A percentile compares a stretch with the other conserved stretches of the same genome.
Evolutionary conservation across 1,284 basidiomycete genomes (phyloP).

Genomic region (Neolentinus lepideus): DNA sequence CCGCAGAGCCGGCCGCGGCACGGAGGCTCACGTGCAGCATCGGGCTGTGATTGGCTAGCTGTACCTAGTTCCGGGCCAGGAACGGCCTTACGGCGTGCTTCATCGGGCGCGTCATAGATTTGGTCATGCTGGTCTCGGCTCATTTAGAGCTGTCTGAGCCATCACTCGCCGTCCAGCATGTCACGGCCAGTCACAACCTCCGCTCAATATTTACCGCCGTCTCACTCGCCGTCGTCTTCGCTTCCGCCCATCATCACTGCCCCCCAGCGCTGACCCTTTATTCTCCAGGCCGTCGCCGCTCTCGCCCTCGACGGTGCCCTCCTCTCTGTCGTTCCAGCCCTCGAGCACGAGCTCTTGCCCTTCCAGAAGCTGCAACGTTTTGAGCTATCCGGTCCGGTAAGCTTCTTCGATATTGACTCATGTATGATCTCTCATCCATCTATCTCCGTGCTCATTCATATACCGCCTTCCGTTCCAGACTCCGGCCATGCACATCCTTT

Average conservation of each 20-base stretch:
- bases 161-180: not conserved
- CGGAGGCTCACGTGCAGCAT: not conserved
- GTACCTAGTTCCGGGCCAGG: not conserved
- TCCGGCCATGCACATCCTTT: conserved; percentile 5
- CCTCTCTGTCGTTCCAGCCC: conserved; percentile 43
- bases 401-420: conserved; percentile 9
- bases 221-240: not conserved
- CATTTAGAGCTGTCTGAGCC: not conserved
- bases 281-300: conserved; percentile 42
- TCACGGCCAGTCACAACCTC: not conserved
- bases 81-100: not conserved
- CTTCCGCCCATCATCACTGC: not conserved
- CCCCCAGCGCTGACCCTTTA: conserved; percentile 6
- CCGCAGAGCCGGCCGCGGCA: not conserved
- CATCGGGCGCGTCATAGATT: not conserved
- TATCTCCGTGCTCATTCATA: not conserved
- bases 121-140: not conserved
- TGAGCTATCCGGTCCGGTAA: conserved; percentile 28
- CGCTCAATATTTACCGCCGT: not conserved
- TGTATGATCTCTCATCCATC: conserved; percentile 4
- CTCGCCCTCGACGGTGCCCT: conserved; percentile 37
- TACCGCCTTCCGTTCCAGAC: conserved; percentile 2
- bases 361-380: conserved; percentile 45
- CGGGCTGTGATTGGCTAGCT: not conserved
- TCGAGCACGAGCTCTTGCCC: conserved; percentile 54